Base-by-base conservation (phyloP, 2,329 filamentous ascomycete species). In the Beauveria sp. region DNA sequence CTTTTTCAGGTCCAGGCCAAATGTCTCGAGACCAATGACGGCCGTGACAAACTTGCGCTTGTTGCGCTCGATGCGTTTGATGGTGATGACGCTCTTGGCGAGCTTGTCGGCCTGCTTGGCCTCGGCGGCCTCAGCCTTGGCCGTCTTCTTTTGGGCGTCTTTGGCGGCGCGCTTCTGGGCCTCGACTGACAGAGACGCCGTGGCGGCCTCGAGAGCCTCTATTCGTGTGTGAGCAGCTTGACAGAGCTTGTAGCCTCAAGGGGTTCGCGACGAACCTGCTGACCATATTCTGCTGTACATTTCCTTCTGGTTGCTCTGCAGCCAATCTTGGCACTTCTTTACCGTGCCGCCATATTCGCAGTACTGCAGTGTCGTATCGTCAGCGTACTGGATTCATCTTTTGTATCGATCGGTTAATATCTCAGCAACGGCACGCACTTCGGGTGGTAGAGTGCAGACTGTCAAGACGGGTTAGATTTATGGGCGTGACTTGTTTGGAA, bases 261-360 rank as follows among this genome's bases (percentile, higher is more conserved):
- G 34, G 34, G 34, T 16, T 14, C 34, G 14, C 12, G 53, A 67
- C 77, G 65, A 79, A 93, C 92, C 91, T 76, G 89, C 83, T 55
- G 92, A 96, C 83, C 96, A 97, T 75, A 99, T 83, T 69, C 80
- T 80, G 64, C 84, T 76, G 76, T 96, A 96, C 73, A 97, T 78
- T 52, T 83, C 80, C 3, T 86, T 84, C 69, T 96, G 83, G 66
- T 86, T 82, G 66, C 87, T 84, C 70, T 91, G 79, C 22, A 99
- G 86, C 95, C 95, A 99, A 74, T 98, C 93, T 75, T 93, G 89
- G 79, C 95, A 99, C 79, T 97, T 99, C 78, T 92, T 96, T 26
- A 89, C 88, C 45, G 93, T 98, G 66, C 93, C 93, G 71, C 95
- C 95, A 76, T 97, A 98, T 78, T 99, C 95, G 81, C 95, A 99